These are phyloP conservation scores for Dianthus caryophyllus DNA, from an alignment of 148 eudicot genomes.

Conservation along the genomic window DNA sequence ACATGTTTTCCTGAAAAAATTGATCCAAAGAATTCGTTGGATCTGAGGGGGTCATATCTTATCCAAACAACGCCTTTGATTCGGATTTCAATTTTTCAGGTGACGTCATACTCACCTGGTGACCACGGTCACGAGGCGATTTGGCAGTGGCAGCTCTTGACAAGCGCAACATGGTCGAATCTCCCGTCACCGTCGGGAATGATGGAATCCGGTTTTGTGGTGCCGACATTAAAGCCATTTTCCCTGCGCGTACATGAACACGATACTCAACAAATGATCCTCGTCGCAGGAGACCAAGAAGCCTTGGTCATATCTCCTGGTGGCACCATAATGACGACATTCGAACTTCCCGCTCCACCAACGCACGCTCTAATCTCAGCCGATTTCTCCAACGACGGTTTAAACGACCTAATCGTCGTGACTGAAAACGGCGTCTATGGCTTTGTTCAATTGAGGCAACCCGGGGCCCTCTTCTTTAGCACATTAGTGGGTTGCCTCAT, in stretches of 20 bases:
- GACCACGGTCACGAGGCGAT: constrained; percentile 82
- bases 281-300: constrained; percentile 89
- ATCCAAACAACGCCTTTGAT: neutral
- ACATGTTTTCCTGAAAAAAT: too few species aligned
- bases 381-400: constrained; percentile 93
- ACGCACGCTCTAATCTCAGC: constrained; percentile 71
- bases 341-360: constrained; percentile 86
- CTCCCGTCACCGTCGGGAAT: constrained; percentile 93
- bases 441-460: constrained; percentile 95
- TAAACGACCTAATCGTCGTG: constrained; percentile 75
- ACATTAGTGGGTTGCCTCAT: constrained; percentile 95
- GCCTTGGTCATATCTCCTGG: constrained; percentile 77
- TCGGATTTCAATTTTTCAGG: constrained; percentile 37
- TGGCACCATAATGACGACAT: constrained; percentile 58
- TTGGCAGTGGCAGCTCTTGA: constrained; percentile 95
- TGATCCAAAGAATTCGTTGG: too few species aligned
- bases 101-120: constrained; percentile 84
- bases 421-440: constrained; percentile 88
- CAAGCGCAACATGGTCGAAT: constrained; percentile 96
- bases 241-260: constrained; percentile 69
- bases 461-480: constrained; percentile 97
- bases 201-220: constrained; percentile 71
- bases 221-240: constrained; percentile 83
- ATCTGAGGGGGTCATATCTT: too few species aligned
- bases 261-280: constrained; percentile 69